A percentile compares a stretch with the other conserved stretches of the same genome.
phyloP scores from a whole-genome alignment of 306 rosid species.

The Vicia faba region DNA sequence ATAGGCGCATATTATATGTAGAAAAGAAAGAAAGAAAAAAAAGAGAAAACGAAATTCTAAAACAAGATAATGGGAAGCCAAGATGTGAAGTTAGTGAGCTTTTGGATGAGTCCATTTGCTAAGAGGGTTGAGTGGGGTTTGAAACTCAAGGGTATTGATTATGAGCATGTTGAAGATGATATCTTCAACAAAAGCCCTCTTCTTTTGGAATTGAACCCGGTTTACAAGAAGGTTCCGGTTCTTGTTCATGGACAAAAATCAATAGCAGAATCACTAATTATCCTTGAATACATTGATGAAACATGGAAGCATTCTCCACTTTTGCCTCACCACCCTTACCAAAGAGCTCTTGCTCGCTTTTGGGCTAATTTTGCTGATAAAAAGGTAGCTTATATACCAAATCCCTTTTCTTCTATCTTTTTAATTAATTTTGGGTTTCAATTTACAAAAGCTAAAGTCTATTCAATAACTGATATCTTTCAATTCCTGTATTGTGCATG shows the following conservation, averaged over 20 bases:
- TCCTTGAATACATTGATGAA: constrained; percentile 46
- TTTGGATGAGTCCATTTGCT: constrained; percentile 38
- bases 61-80: constrained; percentile 35
- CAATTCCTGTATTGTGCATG: not conserved
- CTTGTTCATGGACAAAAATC: constrained; percentile 26
- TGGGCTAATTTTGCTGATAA: constrained; percentile 44
- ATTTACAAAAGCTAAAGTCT: not conserved
- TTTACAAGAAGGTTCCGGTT: constrained; percentile 38
- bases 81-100: constrained; percentile 42
- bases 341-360: constrained; percentile 43
- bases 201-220: constrained; percentile 46
- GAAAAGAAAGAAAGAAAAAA: not conserved
- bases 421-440: not conserved
- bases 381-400: constrained; percentile 31
- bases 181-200: constrained; percentile 42
- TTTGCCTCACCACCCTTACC: constrained; percentile 42
- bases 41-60: not conserved
- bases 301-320: constrained; percentile 39
- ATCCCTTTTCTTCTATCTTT: not conserved
- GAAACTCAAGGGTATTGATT: constrained; percentile 38
- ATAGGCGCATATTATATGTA: not conserved
- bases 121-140: constrained; percentile 44
- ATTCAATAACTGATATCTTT: not conserved
- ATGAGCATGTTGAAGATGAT: constrained; percentile 46
- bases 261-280: constrained; percentile 37